Percentiles rank a stretch among this genome's conserved stretches.
Evolutionary conservation across 192 early-diverging fungal genomes (phyloP).

Genomic region (Backusella sp.): DNA sequence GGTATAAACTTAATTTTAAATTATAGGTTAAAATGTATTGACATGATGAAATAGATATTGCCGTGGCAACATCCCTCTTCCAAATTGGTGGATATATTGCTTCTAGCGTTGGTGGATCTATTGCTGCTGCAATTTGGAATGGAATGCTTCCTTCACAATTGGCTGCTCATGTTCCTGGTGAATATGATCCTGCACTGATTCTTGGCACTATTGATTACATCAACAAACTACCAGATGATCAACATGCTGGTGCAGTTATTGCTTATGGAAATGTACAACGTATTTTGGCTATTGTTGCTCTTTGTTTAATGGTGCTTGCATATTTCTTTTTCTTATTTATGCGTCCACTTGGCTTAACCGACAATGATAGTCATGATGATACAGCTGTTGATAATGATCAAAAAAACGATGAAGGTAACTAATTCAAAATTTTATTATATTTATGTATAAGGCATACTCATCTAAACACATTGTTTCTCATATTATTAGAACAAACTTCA

Average conservation of each 20-base stretch:
- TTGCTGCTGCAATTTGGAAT: conserved; percentile 24
- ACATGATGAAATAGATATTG: conserved; percentile 9
- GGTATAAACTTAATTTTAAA: background rate
- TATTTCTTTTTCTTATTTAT: conserved; percentile 7
- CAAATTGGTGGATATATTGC: conserved; percentile 15
- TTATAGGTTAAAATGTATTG: background rate
- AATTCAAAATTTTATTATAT: background rate
- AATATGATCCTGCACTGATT: background rate
- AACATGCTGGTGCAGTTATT: conserved; percentile 7
- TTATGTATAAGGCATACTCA: background rate
- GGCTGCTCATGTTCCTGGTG: conserved; percentile 16
- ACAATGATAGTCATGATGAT: conserved; percentile 3
- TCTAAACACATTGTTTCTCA: background rate
- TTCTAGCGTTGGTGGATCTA: conserved; percentile 8
- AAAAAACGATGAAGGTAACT: background rate
- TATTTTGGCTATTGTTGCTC: conserved; percentile 6
- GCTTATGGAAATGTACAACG: conserved; percentile 23
- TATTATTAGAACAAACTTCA: background rate
- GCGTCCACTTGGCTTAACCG: background rate
- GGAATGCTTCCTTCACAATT: conserved; percentile 12
- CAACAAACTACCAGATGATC: conserved; percentile 2
- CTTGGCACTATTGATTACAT: conserved; percentile 3
- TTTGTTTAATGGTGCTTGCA: background rate
- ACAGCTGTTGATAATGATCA: background rate
- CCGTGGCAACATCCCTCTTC: conserved; percentile 17